Percentiles rank a stretch among this genome's conserved stretches.
Conservation (phyloP, 257 asterid genomes). For the Avicennia marina region DNA sequence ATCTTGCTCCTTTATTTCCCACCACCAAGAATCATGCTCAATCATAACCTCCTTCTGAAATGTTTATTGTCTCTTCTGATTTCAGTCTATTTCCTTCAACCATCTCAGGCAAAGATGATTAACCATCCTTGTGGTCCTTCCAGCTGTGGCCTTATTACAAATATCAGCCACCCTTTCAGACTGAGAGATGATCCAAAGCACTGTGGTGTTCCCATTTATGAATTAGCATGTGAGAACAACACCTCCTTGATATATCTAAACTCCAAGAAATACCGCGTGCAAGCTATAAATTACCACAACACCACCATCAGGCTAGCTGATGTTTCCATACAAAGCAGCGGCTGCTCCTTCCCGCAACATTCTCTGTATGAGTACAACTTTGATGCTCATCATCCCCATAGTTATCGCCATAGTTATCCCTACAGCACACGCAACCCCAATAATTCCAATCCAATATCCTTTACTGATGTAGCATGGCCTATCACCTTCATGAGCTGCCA, state of each 20-base stretch:
- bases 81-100: too few species aligned
- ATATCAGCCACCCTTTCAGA: slow-evolving; percentile 36
- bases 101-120: too few species aligned
- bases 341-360: slow-evolving; percentile 12
- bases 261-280: slow-evolving; percentile 19
- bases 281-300: slow-evolving; percentile 23
- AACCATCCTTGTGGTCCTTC: slow-evolving; percentile 33
- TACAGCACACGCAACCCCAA: neutral
- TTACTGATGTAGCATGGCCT: too few species aligned
- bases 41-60: too few species aligned
- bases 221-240: slow-evolving; percentile 29
- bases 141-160: slow-evolving; percentile 29
- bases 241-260: slow-evolving; percentile 11
- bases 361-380: too few species aligned
- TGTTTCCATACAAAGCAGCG: slow-evolving; percentile 9
- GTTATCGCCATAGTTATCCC: neutral
- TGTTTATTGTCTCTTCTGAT: too few species aligned
- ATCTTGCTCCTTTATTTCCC: too few species aligned
- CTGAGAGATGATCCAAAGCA: slow-evolving; percentile 34
- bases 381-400: too few species aligned
- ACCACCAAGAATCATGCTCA: too few species aligned
- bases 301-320: slow-evolving; percentile 26
- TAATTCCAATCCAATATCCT: too few species aligned
- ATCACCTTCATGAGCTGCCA: too few species aligned
- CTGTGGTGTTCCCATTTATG: slow-evolving; percentile 33